Base-by-base conservation (phyloP, 805 yeast species). In the Hanseniaspora meyeri region DNA sequence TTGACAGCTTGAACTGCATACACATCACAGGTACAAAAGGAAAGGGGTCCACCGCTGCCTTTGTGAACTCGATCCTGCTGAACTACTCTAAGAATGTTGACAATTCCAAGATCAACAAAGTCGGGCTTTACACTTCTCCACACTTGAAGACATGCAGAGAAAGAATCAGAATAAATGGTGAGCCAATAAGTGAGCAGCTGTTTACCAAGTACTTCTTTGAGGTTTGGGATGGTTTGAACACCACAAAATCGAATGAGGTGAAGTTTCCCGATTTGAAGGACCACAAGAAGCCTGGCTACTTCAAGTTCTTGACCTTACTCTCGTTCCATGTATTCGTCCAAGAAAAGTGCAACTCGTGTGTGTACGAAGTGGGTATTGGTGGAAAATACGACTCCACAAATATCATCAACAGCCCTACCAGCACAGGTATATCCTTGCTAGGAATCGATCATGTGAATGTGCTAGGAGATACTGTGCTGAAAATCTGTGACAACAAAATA, bases 1-100 rank as follows among this genome's bases (percentile, higher is more conserved):
- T 87, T 65, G 80, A 90, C 70, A 75, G 70, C 59, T 68, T 93
- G 62, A 90, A 90, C 62, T 76, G 89, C 2, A 77, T 93, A 43
- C 99, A 93, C 65, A 84, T 95, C 39, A 90, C 99, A 0, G 99
- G 99, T 20, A 93, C 99, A 1, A 93, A 93, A 68, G 99, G 99
- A 14, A 93, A 93, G 71, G 99, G 99, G 1, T 89, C 97, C 0
- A 91, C 97, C 0, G 91, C 97, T 69, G 96, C 98, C 0, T 93
- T 93, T 66, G 80, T 89, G 2, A 86, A 87, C 63, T 81, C 93
- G 2, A 87, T 95, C 42, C 69, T 95, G 59, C 65, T 70, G 8
- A 87, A 87, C 65, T 87, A 87, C 63, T 60, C 58, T 40, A 71
- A 69, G 31, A 59, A 60, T 43, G 29, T 68, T 60, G 67, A 59